A percentile compares a stretch with the other conserved stretches of the same genome.
These are phyloP conservation scores for Lodderomyces theae DNA, from an alignment of 1,139 yeast species.

Conservation along the genomic window DNA sequence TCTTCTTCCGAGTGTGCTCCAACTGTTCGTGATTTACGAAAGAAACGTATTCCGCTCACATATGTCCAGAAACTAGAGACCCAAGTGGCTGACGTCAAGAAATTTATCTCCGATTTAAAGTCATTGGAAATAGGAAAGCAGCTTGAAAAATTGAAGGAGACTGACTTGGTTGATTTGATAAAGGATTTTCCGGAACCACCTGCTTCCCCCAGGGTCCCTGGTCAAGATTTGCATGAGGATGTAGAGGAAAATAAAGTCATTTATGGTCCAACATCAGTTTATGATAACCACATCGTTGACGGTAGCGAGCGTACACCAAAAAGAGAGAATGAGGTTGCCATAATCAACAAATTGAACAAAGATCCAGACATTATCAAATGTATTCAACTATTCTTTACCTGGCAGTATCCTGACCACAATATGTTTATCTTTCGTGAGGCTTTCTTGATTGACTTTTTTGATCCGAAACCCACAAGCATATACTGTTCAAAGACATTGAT, in stretches of 20 bases:
- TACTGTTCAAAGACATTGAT: slow-evolving; percentile 55
- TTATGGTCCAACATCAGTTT: slow-evolving; percentile 54
- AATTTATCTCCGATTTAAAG: slow-evolving; percentile 25
- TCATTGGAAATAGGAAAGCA: slow-evolving; percentile 20
- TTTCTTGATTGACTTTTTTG: slow-evolving; percentile 56
- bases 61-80: slow-evolving; percentile 43
- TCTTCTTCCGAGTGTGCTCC: slow-evolving; percentile 47
- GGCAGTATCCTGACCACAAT: slow-evolving; percentile 66
- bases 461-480: slow-evolving; percentile 43
- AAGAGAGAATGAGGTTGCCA: slow-evolving; percentile 21
- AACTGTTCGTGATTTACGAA: slow-evolving; percentile 51
- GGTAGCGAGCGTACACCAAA: slow-evolving; percentile 19
- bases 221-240: slow-evolving; percentile 14
- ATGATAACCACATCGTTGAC: slow-evolving; percentile 32
- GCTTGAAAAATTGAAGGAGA: slow-evolving; percentile 20
- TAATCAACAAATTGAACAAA: slow-evolving; percentile 23
- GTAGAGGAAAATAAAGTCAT: slow-evolving; percentile 29
- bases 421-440: slow-evolving; percentile 65
- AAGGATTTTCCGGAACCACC: slow-evolving; percentile 7
- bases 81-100: slow-evolving; percentile 24
- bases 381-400: slow-evolving; percentile 54
- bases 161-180: slow-evolving; percentile 17
- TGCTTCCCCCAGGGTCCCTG: not conserved
- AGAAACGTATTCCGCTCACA: slow-evolving; percentile 49
- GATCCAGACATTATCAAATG: slow-evolving; percentile 48